Evolutionary conservation across 768 basidiomycete species (phyloP).

Genomic region (Lyophyllum atratum): DNA sequence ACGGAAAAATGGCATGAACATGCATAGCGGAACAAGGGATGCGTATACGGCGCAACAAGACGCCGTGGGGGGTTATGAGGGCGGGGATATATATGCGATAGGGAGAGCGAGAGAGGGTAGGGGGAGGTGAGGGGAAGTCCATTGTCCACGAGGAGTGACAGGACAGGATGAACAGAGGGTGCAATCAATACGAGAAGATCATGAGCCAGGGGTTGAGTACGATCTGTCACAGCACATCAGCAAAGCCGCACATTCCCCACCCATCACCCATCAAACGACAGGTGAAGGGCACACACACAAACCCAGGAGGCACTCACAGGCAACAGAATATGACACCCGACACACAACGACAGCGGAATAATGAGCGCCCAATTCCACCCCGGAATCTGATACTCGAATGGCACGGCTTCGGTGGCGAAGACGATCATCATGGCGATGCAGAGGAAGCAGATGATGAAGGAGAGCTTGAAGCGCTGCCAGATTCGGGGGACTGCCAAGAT

Average conservation of each 20-base stretch:
- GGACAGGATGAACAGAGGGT: not conserved
- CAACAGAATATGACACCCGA: constrained; percentile 69
- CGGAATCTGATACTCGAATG: constrained; percentile 66
- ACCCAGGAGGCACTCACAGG: constrained; percentile 52
- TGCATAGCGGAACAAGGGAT: not conserved
- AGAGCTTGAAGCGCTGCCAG: constrained; percentile 77
- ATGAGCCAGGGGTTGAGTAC: constrained; percentile 86
- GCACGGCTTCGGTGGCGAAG: constrained; percentile 56
- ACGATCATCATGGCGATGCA: constrained; percentile 64
- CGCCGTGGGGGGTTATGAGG: not conserved
- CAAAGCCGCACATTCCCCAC: not conserved
- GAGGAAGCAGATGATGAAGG: constrained; percentile 62
- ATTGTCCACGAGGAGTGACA: not conserved
- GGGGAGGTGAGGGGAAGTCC: not conserved
- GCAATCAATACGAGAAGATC: constrained; percentile 66
- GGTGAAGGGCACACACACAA: not conserved
- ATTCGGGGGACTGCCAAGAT: constrained; percentile 66
- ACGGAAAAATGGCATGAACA: not conserved
- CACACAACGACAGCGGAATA: constrained; percentile 69
- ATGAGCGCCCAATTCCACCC: constrained; percentile 70
- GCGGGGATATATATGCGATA: no score
- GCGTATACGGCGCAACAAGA: not conserved
- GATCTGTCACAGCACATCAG: constrained; percentile 41
- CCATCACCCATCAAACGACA: not conserved
- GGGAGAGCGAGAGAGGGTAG: not conserved